These are phyloP conservation scores for Dendrobium officinale DNA, from an alignment of 106 monocot genomes.

Conservation along the genomic window DNA sequence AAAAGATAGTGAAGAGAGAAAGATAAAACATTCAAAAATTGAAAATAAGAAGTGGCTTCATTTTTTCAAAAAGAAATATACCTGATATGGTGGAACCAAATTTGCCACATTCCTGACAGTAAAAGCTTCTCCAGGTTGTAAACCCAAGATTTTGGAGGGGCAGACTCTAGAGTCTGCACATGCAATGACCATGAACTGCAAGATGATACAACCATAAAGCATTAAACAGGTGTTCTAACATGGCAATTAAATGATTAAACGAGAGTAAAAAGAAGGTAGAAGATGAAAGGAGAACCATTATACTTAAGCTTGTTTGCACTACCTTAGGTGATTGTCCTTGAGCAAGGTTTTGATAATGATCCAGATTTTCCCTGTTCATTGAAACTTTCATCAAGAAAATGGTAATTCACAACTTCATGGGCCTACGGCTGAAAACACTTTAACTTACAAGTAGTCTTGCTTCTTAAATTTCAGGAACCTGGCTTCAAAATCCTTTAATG, in stretches of 20 bases:
- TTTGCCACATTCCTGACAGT: slow-evolving; percentile 90
- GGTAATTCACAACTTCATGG: neutral
- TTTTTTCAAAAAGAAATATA: slow-evolving; percentile 11
- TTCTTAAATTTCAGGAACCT: slow-evolving; percentile 80
- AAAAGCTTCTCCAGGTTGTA: slow-evolving; percentile 96
- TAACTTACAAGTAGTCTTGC: slow-evolving; percentile 62
- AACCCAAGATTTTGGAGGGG: slow-evolving; percentile 74
- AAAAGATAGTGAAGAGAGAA: neutral
- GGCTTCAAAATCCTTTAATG: slow-evolving; percentile 55
- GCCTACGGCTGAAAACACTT: neutral
- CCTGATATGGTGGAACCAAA: slow-evolving; percentile 90
- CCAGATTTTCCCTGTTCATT: slow-evolving; percentile 58
- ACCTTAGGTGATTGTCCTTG: slow-evolving; percentile 86
- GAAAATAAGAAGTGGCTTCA: neutral
- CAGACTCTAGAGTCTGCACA: slow-evolving; percentile 99
- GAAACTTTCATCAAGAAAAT: slow-evolving; percentile 5
- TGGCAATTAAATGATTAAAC: neutral
- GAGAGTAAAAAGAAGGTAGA: too few relatives aligned
- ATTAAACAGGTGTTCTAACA: neutral
- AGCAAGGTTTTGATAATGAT: slow-evolving; percentile 66
- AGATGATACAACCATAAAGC: slow-evolving; percentile 11
- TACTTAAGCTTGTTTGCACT: slow-evolving; percentile 1
- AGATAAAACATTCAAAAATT: neutral
- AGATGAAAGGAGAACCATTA: neutral
- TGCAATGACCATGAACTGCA: slow-evolving; percentile 97